These are phyloP conservation scores for Insectozyma bohioensis DNA, from an alignment of 1,139 yeast species.

Conservation along the genomic window DNA sequence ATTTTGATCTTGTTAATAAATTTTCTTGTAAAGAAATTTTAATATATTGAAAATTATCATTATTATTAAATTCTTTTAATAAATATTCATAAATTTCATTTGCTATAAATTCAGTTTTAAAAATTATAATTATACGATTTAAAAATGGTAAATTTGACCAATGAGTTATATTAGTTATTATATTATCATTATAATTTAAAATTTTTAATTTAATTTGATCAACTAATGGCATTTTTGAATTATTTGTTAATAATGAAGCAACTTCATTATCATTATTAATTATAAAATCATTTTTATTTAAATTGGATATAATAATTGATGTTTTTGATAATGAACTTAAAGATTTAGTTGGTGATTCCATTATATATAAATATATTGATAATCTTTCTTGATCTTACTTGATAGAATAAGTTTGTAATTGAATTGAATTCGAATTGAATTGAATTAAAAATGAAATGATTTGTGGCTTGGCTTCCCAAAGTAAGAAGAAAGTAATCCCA, in stretches of 20 bases:
- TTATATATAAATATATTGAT: too few relatives aligned
- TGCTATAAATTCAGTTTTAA: conserved; percentile 35
- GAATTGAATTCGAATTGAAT: too few relatives aligned
- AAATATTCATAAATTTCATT: conserved; percentile 23
- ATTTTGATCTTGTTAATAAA: conserved; percentile 38
- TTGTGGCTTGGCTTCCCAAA: too few relatives aligned
- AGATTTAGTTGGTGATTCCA: too few relatives aligned
- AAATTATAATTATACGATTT: conserved; percentile 40
- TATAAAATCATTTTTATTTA: conserved; percentile 33
- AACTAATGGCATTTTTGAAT: conserved; percentile 25
- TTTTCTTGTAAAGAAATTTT: conserved; percentile 45
- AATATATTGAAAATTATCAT: conserved; percentile 15
- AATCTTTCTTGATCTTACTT: too few relatives aligned
- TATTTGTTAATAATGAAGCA: too few relatives aligned
- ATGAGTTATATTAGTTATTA: conserved; percentile 31
- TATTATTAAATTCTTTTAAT: conserved; percentile 6
- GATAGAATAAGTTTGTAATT: too few relatives aligned
- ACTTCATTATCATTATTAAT: too few relatives aligned
- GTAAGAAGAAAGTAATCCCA: too few relatives aligned
- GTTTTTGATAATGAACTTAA: conserved; percentile 21
- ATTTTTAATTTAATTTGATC: conserved; percentile 37
- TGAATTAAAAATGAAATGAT: too few relatives aligned
- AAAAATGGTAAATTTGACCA: conserved; percentile 50
- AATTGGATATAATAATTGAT: conserved; percentile 38
- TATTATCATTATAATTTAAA: conserved; percentile 29